phyloP scores from a whole-genome alignment of 2,329 filamentous ascomycete species.

The Trichoderma afroharzianum region DNA sequence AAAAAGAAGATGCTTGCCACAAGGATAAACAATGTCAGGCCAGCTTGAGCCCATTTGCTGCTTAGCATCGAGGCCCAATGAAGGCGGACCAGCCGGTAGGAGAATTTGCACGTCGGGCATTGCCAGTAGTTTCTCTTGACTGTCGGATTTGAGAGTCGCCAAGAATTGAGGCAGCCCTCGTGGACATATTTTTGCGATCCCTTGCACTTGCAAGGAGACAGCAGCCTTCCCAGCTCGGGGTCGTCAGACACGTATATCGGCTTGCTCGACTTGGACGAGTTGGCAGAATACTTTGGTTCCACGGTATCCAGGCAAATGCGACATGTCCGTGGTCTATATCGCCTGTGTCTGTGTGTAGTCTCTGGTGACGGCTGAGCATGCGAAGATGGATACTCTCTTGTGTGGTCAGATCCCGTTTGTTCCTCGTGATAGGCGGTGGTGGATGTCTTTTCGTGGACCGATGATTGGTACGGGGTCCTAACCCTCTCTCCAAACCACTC shows the following conservation, averaged over 20 bases:
- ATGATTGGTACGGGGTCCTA: conserved; percentile 1
- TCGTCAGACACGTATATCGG: conserved; percentile 69
- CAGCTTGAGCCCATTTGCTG: conserved; percentile 63
- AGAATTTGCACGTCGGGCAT: conserved; percentile 83
- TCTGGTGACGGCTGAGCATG: conserved; percentile 6
- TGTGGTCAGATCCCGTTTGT: background rate
- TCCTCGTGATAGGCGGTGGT: background rate
- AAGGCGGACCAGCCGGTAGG: conserved; percentile 74
- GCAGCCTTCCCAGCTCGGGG: conserved; percentile 68
- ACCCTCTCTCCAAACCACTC: conserved; percentile 13
- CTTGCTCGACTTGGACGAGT: conserved; percentile 30
- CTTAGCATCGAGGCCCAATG: conserved; percentile 68
- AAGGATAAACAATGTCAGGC: conserved; percentile 70
- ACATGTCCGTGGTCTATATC: conserved; percentile 72
- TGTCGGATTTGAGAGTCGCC: conserved; percentile 70
- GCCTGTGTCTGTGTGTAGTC: conserved; percentile 25
- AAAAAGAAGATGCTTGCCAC: conserved; percentile 71
- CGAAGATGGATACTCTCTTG: background rate
- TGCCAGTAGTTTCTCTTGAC: conserved; percentile 72
- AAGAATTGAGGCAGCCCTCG: conserved; percentile 79
- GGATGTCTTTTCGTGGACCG: conserved; percentile 2
- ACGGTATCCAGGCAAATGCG: conserved; percentile 81
- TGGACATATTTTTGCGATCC: conserved; percentile 93
- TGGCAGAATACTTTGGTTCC: conserved; percentile 45
- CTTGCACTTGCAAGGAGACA: conserved; percentile 90